Conservation (phyloP, 345 rosid genomes). For the Aethionema arabicum region DNA sequence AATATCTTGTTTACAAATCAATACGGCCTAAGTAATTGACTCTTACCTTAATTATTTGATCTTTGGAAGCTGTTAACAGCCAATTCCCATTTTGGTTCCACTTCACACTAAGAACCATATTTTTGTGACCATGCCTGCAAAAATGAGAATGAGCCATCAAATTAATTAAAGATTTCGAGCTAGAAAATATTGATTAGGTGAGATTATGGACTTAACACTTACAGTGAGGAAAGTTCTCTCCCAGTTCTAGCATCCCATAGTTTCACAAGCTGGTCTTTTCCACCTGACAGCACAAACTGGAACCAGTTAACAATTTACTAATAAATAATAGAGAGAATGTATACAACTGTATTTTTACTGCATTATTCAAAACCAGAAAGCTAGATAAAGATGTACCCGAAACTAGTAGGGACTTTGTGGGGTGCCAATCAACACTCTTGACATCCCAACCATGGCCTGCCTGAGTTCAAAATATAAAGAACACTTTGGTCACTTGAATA, state of each 20-base stretch:
- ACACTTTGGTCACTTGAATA: slow-evolving; percentile 48
- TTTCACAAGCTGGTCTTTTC: slow-evolving; percentile 94
- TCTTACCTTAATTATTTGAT: slow-evolving; percentile 89
- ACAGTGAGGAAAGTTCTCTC: slow-evolving; percentile 93
- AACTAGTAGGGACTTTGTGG: slow-evolving; percentile 86
- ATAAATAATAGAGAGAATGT: slow-evolving; percentile 14
- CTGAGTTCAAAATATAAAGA: slow-evolving; percentile 72
- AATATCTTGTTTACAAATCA: neutral
- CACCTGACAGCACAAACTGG: slow-evolving; percentile 53
- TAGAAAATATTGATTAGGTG: neutral
- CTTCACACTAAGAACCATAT: slow-evolving; percentile 90
- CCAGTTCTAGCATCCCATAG: slow-evolving; percentile 98
- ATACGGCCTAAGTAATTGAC: slow-evolving; percentile 15
- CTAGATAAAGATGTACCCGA: slow-evolving; percentile 57
- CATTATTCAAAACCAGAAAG: slow-evolving; percentile 15
- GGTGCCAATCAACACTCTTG: slow-evolving; percentile 99
- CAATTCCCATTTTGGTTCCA: slow-evolving; percentile 99
- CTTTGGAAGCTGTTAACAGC: slow-evolving; percentile 93
- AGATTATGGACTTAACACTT: slow-evolving; percentile 39
- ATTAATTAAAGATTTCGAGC: slow-evolving; percentile 8
- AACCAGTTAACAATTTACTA: slow-evolving; percentile 4
- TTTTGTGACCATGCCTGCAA: slow-evolving; percentile 98
- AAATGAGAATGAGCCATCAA: slow-evolving; percentile 32
- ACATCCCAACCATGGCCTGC: slow-evolving; percentile 99
- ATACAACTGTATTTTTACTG: slow-evolving; percentile 2